These are phyloP conservation scores for Ormosia semicastrata DNA, from an alignment of 306 rosid species.

Conservation along the genomic window DNA sequence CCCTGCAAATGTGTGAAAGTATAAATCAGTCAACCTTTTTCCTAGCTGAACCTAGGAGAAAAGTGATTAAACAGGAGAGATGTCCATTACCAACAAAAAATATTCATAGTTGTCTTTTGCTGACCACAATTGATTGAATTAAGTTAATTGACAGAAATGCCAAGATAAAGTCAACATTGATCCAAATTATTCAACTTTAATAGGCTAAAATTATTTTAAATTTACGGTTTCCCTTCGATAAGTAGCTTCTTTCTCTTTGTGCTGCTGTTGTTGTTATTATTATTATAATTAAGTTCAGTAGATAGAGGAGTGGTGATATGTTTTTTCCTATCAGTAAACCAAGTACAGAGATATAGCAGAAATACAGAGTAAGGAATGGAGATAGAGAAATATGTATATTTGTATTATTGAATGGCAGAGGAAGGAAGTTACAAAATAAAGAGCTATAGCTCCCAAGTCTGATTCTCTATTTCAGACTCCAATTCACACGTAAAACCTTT, in stretches of 20 bases:
- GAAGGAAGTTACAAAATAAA: too few relatives aligned
- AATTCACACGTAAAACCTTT: too few relatives aligned
- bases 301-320: neutral
- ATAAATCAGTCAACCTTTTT: conserved; percentile 13
- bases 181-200: neutral
- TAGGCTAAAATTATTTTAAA: neutral
- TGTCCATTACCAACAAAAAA: neutral
- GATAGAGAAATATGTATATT: too few relatives aligned
- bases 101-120: neutral
- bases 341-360: too few relatives aligned
- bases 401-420: too few relatives aligned
- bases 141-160: neutral
- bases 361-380: too few relatives aligned
- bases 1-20: conserved; percentile 51
- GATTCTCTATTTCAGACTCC: too few relatives aligned
- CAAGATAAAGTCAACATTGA: neutral
- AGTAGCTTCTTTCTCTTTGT: neutral
- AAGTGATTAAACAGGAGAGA: neutral
- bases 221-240: conserved; percentile 1
- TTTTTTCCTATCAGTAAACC: too few relatives aligned
- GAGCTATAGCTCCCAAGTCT: too few relatives aligned
- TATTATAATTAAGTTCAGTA: neutral
- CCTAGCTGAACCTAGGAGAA: neutral
- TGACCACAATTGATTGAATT: neutral
- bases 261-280: neutral